Base-by-base conservation (phyloP, 495 filamentous ascomycete genomes). In the Aspergillus taichungensis region DNA sequence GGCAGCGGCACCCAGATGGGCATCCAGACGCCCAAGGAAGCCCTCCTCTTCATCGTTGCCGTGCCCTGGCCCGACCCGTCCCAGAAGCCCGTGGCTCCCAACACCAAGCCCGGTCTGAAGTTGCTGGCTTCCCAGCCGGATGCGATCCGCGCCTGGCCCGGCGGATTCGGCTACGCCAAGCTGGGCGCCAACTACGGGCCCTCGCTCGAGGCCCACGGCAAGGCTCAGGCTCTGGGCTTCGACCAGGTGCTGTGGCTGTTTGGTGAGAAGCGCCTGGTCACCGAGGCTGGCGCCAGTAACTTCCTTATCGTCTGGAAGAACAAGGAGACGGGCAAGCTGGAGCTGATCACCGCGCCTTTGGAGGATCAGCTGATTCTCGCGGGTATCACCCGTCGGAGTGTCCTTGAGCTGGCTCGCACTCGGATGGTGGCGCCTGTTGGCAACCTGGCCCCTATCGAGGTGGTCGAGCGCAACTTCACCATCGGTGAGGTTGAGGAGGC, bases 171-270 rank as follows among this genome's bases (percentile, higher is more conserved):
- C 0, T 88, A 81, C 52, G 87, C 87, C 39, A 95, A 95, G 67
- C 79, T 95, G 8, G 88, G 88, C 37, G 89, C 88, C 24, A 95
- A 95, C 71, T 95, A 95, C 60, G 89, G 88, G 0, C 89, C 89
- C 6, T 79, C 73, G 18, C 68, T 95, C 34, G 73, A 84, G 45
- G 83, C 87, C 2, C 87, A 89, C 35, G 69, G 73, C 32, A 81
- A 87, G 59, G 89, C 89, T 6, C 67, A 74, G 45, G 71, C 67
- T 8, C 61, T 73, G 43, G 89, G 89, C 3, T 95, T 80, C 52
- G 76, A 89, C 54, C 89, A 95, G 72, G 83, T 94, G 29, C 76
- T 95, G n/a, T 95, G 89, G 89, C 73, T 95, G 40, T 88, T 91
- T 50, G 87, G 85, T 3, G 62, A 73, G 37, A 69, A 88, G 35